These are phyloP conservation scores for Talaromyces atroroseus DNA, from an alignment of 2,329 filamentous ascomycete genomes.

Conservation along the genomic window DNA sequence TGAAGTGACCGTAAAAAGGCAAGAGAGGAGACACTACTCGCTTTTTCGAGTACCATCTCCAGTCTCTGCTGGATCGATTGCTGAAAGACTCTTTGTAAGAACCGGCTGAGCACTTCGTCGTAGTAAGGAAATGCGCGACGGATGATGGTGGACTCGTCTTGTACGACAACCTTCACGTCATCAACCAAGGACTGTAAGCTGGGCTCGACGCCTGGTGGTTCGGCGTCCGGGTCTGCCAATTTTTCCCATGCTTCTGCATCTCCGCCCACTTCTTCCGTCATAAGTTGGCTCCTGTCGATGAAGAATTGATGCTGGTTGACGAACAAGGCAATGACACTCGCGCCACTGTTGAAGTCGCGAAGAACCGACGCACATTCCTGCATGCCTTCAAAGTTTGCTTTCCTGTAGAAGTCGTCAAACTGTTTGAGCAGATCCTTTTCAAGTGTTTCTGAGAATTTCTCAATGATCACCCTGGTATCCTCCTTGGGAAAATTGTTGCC, in stretches of 20 bases:
- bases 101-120: conserved; percentile 86
- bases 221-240: conserved; percentile 87
- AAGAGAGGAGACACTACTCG: conserved; percentile 81
- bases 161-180: conserved; percentile 90
- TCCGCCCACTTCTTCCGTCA: conserved; percentile 70
- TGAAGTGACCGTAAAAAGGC: conserved; percentile 89
- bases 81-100: conserved; percentile 93
- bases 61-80: conserved; percentile 95
- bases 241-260: conserved; percentile 74
- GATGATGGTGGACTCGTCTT: conserved; percentile 95
- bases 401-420: conserved; percentile 94
- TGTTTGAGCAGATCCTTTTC: conserved; percentile 94
- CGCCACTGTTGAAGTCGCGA: conserved; percentile 91
- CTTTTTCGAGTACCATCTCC: conserved; percentile 94
- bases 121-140: conserved; percentile 94
- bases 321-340: conserved; percentile 91
- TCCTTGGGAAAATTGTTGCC: conserved; percentile 39
- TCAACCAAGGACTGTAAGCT: conserved; percentile 88
- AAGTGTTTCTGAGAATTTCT: conserved; percentile 92
- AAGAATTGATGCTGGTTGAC: conserved; percentile 99
- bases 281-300: conserved; percentile 88
- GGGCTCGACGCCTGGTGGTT: conserved; percentile 84
- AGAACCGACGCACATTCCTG: conserved; percentile 91
- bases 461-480: conserved; percentile 80
- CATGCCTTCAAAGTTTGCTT: conserved; percentile 97